phyloP scores from a whole-genome alignment of 1,139 yeast genomes.

The Pichia sp. region DNA sequence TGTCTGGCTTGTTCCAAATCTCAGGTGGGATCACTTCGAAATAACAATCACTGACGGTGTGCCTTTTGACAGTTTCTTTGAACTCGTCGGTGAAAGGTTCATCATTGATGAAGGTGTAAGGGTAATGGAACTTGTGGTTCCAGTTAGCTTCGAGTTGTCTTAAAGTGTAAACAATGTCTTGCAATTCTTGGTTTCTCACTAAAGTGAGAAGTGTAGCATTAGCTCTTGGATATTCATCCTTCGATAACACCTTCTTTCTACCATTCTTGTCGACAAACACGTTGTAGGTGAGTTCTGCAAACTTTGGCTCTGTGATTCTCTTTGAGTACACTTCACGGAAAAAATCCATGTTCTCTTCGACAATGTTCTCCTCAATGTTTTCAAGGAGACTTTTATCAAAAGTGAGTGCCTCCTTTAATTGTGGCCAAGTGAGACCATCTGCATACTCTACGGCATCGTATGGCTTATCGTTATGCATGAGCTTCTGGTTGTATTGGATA shows the following conservation, averaged over 20 bases:
- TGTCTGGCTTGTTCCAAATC: constrained; percentile 41
- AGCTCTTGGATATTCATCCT: constrained; percentile 35
- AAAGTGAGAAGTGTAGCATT: constrained; percentile 48
- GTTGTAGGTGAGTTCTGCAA: constrained; percentile 32
- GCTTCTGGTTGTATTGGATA: constrained; percentile 22
- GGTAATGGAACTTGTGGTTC: constrained; percentile 44
- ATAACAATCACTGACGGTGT: constrained; percentile 24
- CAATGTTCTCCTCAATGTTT: constrained; percentile 22
- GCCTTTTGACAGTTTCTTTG: constrained; percentile 33
- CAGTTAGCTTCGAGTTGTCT: constrained; percentile 39
- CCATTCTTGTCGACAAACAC: constrained; percentile 22
- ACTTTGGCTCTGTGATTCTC: constrained; percentile 39
- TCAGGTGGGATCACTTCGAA: constrained; percentile 36
- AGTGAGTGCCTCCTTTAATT: constrained; percentile 20
- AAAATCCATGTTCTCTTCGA: constrained; percentile 26
- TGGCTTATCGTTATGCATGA: constrained; percentile 17
- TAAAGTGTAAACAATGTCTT: constrained; percentile 35
- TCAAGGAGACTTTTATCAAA: constrained; percentile 17
- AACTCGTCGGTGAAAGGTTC: constrained; percentile 41
- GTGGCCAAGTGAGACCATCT: constrained; percentile 17
- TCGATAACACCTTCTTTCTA: constrained; percentile 17
- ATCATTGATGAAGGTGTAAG: constrained; percentile 45
- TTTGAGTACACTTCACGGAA: constrained; percentile 26
- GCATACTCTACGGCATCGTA: constrained; percentile 8
- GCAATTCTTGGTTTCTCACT: constrained; percentile 41